Base-by-base conservation (phyloP, 129 eudicot genomes). In the Cynara cardunculus region DNA sequence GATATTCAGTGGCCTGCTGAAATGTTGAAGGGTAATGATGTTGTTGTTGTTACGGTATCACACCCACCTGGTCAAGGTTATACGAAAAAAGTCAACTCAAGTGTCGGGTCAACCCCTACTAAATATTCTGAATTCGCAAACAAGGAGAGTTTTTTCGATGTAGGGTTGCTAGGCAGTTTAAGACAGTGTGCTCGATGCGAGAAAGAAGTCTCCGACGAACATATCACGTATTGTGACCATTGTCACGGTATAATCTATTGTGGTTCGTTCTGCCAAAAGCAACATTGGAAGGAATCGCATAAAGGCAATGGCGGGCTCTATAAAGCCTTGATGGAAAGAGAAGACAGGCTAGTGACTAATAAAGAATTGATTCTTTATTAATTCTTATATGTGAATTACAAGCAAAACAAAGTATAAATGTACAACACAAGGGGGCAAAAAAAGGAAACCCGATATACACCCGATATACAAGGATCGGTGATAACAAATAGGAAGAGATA, bases 11-110 rank as follows among this genome's bases (percentile, higher is more conserved):
- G 89, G 90, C 83, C 93, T 74, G 32, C 79, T 0, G 96, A 85
- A 69, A 78, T 89, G 86, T 72, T 78, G 16, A 84, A 89, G 41
- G 84, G 86, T 70, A 88, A 78, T 75, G 88, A 91, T 35, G 73
- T 85, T 53, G 90, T 91, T 25, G 96, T 91, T 1, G 93, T 91
- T 56, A 89, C 93, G 0, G 80, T 91, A 25, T 89, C 90, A 5
- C 85, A 85, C 59, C 96, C 96, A 16, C 93, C 91, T 27, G 85
- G 90, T 77, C 91, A 84, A 39, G 88, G 88, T 8, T 91, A 89
- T 53, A 81, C 85, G 13, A 90, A 87, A 24, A 89, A 81, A 46
- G 70, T 56, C 69, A 76, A 80, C 35, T 89, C 91, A 24, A 81
- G 85, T 16, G 81, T 82, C 13, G 82, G 81, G 73, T 90, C 90